phyloP scores from a whole-genome alignment of 2,329 filamentous ascomycete species.

The Neophaeococcomyces aloes region DNA sequence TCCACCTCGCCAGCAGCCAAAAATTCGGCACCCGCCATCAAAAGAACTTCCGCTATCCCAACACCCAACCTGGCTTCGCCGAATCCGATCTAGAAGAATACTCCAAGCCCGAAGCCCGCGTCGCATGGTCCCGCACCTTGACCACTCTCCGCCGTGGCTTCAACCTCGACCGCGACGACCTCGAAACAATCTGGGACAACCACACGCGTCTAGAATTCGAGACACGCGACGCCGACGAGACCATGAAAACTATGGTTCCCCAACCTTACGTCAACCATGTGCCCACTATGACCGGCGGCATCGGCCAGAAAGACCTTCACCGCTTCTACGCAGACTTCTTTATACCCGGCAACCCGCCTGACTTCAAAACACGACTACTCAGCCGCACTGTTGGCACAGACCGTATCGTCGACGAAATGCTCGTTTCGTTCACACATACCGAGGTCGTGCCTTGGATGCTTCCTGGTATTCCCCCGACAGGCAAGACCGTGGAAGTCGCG shows the following conservation, averaged over 20 bases:
- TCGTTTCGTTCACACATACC: constrained; percentile 47
- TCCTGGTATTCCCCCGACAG: constrained; percentile 47
- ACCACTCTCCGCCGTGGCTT: constrained; percentile 52
- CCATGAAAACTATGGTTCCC: constrained; percentile 23
- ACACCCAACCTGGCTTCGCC: constrained; percentile 55
- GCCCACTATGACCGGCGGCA: constrained; percentile 33
- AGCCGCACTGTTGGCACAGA: constrained; percentile 49
- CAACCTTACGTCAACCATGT: constrained; percentile 27
- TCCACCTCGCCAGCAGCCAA: constrained; percentile 46
- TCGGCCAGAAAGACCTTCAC: constrained; percentile 31
- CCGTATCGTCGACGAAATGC: constrained; percentile 52
- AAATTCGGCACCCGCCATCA: constrained; percentile 22
- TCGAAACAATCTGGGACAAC: constrained; percentile 32
- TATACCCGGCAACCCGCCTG: constrained; percentile 40
- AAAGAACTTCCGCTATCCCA: constrained; percentile 44
- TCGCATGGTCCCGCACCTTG: constrained; percentile 60
- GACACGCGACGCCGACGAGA: constrained; percentile 26
- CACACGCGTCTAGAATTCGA: constrained; percentile 25
- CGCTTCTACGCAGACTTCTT: constrained; percentile 50
- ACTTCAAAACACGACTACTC: constrained; percentile 43
- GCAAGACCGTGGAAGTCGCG: constrained; percentile 46
- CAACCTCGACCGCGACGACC: constrained; percentile 27
- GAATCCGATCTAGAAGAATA: constrained; percentile 60
- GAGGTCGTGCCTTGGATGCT: constrained; percentile 49
- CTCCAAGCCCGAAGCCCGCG: constrained; percentile 50